phyloP scores from a whole-genome alignment of 495 filamentous ascomycete genomes.

The Annulohypoxylon bovei region DNA sequence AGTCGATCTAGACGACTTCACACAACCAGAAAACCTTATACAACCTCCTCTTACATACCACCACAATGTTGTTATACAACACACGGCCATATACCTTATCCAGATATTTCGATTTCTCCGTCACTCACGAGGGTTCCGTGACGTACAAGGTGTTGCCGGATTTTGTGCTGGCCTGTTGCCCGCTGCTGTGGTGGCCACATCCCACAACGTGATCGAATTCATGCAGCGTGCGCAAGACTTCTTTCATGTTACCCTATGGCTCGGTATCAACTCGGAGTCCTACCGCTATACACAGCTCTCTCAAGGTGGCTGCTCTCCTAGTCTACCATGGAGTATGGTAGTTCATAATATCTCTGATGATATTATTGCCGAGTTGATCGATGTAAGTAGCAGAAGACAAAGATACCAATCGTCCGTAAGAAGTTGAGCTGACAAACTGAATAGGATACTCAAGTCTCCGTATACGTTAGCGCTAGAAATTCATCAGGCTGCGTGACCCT shows the following conservation, averaged over 20 bases:
- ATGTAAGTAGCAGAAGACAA: not conserved
- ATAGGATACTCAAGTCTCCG: not conserved
- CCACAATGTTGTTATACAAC: not conserved
- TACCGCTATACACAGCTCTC: not conserved
- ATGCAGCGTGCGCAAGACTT: conserved; percentile 8
- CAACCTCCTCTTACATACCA: not conserved
- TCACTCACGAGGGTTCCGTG: not conserved
- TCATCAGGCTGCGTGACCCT: not conserved
- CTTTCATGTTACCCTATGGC: not conserved
- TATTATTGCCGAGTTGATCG: not conserved
- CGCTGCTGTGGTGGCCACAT: not conserved
- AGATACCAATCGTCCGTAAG: not conserved
- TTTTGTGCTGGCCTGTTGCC: conserved; percentile 2
- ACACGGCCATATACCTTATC: not conserved
- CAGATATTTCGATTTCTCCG: not conserved
- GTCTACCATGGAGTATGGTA: not conserved
- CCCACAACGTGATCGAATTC: conserved; percentile 3
- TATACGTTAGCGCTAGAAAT: conserved; percentile 4
- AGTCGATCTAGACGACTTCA: not conserved
- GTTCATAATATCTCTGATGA: not conserved
- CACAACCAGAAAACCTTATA: not conserved
- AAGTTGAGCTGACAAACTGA: not conserved
- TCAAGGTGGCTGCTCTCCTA: not conserved
- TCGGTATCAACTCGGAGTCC: not conserved
- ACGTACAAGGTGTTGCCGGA: not conserved